Evolutionary conservation across 495 filamentous ascomycete genomes (phyloP).

Genomic region (Clavariopsis aquatica): DNA sequence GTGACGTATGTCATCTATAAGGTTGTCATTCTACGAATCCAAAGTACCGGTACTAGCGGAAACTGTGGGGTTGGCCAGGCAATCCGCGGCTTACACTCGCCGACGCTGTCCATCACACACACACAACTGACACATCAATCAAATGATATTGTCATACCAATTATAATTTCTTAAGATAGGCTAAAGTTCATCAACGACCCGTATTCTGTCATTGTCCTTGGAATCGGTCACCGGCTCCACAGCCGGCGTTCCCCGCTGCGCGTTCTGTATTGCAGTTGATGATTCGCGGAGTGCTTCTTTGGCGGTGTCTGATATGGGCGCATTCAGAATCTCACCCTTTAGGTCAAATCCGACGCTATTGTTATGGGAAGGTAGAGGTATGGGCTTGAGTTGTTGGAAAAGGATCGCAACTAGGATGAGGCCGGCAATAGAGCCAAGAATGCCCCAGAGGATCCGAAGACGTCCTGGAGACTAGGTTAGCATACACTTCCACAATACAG

Average conservation of each 20-base stretch:
- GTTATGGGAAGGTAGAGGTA: not conserved
- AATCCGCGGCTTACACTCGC: too few relatives aligned
- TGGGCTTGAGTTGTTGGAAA: conserved; percentile 25
- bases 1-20: too few relatives aligned
- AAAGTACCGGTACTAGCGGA: too few relatives aligned
- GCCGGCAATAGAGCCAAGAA: conserved; percentile 20
- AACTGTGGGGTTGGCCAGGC: too few relatives aligned
- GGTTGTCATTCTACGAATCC: too few relatives aligned
- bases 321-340: conserved; percentile 12
- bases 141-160: too few relatives aligned
- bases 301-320: conserved; percentile 27
- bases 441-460: conserved; percentile 32
- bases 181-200: conserved; percentile 35
- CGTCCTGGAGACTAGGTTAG: conserved; percentile 25
- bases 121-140: too few relatives aligned
- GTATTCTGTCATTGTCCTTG: conserved; percentile 26
- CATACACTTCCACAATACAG: not conserved
- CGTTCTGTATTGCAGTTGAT: not conserved
- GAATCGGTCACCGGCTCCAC: not conserved
- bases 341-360: not conserved
- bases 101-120: too few relatives aligned
- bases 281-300: conserved; percentile 29
- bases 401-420: conserved; percentile 23
- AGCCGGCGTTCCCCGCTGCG: not conserved
- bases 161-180: not conserved